These are phyloP conservation scores for Epichloe elymi DNA, from an alignment of 2,329 filamentous ascomycete genomes.

Conservation along the genomic window DNA sequence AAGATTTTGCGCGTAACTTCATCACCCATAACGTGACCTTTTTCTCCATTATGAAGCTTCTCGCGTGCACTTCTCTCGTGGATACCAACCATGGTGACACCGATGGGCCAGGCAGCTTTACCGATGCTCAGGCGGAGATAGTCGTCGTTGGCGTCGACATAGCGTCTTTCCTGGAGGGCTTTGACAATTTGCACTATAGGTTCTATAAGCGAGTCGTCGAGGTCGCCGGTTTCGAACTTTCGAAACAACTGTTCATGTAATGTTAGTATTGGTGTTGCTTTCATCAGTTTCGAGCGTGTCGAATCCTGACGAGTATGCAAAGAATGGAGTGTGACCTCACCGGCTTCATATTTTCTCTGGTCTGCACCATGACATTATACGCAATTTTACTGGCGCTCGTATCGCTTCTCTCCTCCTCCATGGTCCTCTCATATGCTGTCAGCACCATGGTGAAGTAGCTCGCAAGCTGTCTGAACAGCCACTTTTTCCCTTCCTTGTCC, in stretches of 20 bases:
- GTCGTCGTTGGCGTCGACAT: constrained; percentile 92
- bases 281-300: no score
- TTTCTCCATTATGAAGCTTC: constrained; percentile 78
- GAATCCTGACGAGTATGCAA: no score
- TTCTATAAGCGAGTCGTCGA: constrained; percentile 66
- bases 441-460: constrained; percentile 97
- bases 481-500: constrained; percentile 52
- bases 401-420: constrained; percentile 49
- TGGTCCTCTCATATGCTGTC: constrained; percentile 68
- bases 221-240: constrained; percentile 68
- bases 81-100: constrained; percentile 99
- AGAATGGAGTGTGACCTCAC: constrained; percentile 21
- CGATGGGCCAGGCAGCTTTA: constrained; percentile 96
- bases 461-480: constrained; percentile 75
- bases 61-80: constrained; percentile 93
- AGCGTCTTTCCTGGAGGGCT: constrained; percentile 77
- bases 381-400: constrained; percentile 73
- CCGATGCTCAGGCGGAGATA: constrained; percentile 89
- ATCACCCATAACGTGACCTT: constrained; percentile 94
- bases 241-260: constrained; percentile 54
- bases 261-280: background rate
- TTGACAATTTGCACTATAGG: constrained; percentile 86
- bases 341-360: constrained; percentile 75
- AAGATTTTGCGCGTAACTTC: constrained; percentile 91
- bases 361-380: constrained; percentile 73